Base-by-base conservation (phyloP, 1,284 basidiomycete genomes). In the Xerocomus minutiporus region DNA sequence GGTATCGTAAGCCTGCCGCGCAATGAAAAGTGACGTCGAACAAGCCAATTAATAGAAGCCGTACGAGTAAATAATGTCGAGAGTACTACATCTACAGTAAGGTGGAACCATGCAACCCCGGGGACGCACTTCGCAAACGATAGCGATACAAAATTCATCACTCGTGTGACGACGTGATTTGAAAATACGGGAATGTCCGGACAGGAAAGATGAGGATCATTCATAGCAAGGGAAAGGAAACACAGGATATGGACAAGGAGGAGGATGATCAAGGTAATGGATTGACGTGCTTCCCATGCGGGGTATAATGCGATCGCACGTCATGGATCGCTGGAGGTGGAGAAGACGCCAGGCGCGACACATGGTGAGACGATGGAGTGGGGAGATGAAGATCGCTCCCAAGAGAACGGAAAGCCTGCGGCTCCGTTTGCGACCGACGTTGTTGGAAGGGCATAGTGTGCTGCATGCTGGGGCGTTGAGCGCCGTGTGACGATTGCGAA, bases 221-320 rank as follows among this genome's bases (percentile, higher is more conserved):
- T 52, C 58, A 59, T 65, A 64, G 58, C 53, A 48, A 57, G 38
- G 49, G 35, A 51, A 54, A 47, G 52, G 48, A 52, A 56, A 56
- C 53, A 51, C 51, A 55, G 45, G 44, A 50, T 52, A 53, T 48
- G 44, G 56, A 56, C 44, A 53, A 52, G 49, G 35, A 50, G 47
- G 49, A 48, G 54, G 59, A 61, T 47, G 51, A 66, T 71, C 68
- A 68, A 61, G 69, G 66, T 45, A 68, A 55, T 46, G 67, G 69
- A 56, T 70, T 71, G 57, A 71, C 66, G 52, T 71, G 69, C 50
- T 70, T 71, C 53, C 67, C 69, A 39, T 71, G 69, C 53, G 68
- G 51, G 60, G 68, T 65, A 70, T 68, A 68, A 29, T 70, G 69
- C 48, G 69, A 62, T 56, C 66, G 69, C 57, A 69, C 61, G 44